These are phyloP conservation scores for Hypoxylon sp. DNA, from an alignment of 2,329 filamentous ascomycete genomes.

Conservation along the genomic window DNA sequence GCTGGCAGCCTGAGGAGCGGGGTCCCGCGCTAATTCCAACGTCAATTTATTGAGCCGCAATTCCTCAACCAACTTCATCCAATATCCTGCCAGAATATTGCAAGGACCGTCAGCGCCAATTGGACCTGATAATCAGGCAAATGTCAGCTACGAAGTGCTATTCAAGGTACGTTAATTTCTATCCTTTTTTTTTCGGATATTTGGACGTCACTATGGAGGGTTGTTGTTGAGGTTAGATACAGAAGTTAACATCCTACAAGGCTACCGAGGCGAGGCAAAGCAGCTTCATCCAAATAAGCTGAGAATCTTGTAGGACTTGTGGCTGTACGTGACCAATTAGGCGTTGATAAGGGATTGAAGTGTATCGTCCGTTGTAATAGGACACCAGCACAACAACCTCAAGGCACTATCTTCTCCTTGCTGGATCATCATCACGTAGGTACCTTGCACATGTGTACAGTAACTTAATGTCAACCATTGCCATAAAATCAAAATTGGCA, in stretches of 20 bases:
- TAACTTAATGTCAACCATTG: not conserved
- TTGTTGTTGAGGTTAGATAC: not conserved
- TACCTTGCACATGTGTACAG: not conserved
- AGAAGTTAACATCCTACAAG: not conserved
- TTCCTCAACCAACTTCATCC: not conserved
- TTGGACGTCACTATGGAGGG: not conserved
- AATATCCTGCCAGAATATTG: not conserved
- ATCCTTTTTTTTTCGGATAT: no score
- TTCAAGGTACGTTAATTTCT: not conserved
- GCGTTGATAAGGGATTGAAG: not conserved
- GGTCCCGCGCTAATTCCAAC: slow-evolving; percentile 29
- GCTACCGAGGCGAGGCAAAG: not conserved
- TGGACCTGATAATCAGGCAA: not conserved
- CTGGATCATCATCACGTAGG: not conserved
- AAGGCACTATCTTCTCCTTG: not conserved
- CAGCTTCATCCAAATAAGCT: not conserved
- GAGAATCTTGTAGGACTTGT: not conserved
- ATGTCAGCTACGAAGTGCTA: not conserved
- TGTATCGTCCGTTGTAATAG: not conserved
- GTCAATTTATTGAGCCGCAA: slow-evolving; percentile 36
- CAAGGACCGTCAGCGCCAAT: not conserved
- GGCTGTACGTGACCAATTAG: no score
- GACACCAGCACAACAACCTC: not conserved
- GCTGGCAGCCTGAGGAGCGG: not conserved
- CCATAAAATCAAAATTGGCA: not conserved